Conservation (phyloP, 2,329 filamentous ascomycete species). For the Pseudogymnoascus sp. region DNA sequence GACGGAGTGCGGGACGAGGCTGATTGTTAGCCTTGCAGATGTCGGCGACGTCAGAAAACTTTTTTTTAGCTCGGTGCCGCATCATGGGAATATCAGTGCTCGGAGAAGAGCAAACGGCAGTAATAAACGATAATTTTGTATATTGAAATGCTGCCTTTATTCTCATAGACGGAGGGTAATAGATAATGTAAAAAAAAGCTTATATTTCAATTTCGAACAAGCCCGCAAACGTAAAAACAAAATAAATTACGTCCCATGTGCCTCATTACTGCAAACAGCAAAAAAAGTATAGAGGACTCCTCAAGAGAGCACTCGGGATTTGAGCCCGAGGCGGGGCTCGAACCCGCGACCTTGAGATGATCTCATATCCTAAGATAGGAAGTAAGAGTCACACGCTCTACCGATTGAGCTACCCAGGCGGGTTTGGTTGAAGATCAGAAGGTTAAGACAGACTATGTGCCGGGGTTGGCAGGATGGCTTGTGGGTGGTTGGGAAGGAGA, state of each 20-base stretch:
- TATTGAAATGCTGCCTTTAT: neutral
- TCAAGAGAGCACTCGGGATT: neutral
- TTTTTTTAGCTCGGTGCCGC: neutral
- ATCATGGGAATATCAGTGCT: neutral
- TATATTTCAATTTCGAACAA: neutral
- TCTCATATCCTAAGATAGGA: neutral
- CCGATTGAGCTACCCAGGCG: constrained; percentile 51
- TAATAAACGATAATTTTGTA: neutral
- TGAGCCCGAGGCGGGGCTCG: constrained; percentile 7
- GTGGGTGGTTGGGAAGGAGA: neutral
- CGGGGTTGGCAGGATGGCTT: neutral
- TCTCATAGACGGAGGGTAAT: neutral
- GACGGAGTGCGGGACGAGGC: neutral
- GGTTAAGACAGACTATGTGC: neutral
- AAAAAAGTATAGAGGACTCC: neutral
- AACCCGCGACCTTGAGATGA: constrained; percentile 7
- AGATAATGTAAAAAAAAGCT: neutral
- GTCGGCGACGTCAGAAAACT: constrained; percentile 2
- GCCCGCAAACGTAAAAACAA: neutral
- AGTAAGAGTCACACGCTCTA: constrained; percentile 66
- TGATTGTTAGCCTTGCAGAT: neutral
- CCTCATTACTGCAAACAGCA: neutral
- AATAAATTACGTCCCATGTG: neutral
- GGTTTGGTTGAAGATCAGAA: constrained; percentile 5
- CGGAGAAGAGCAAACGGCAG: neutral